Evolutionary conservation across 495 filamentous ascomycete species (phyloP), one percentile per base, ranked within the genome.

Genomic region (Lophium mytilinum): DNA sequence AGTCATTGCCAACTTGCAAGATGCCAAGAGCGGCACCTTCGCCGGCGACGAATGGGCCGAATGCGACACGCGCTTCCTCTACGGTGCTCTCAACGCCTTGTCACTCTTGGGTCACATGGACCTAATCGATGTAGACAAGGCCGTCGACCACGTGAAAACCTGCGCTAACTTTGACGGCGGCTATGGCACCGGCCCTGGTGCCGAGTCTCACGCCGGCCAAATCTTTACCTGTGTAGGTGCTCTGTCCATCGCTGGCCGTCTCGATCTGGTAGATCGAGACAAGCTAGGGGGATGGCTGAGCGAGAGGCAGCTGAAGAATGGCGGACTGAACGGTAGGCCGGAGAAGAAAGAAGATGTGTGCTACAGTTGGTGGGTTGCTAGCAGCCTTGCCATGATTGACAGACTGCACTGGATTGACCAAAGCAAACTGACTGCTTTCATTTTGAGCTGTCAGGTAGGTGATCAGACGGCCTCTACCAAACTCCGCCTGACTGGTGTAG

Each of bases 341-440:
- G 94, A 97, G 73, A 98, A 98, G 74, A 74, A 90, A 51, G 90
- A 92, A 69, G 94, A 98, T 73, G 90, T 95, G 7, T 98, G 93
- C 72, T 98, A 98, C 70, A 94, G 88, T 67, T 98, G 93, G 93
- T 98, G 93, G 93, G 93, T 96, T 21, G 70, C 86, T 53, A 87
- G 85, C 64, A 95, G 90, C 68, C 69, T 98, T 56, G 85, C 83
- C 21, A 96, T 96, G 82, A 87, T 97, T 57, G 88, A 80, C 50
- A 81, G 85, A 56, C 76, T 90, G 39, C 83, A 95, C 69, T 98
- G 93, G 93, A 91, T 98, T 63, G 86, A 96, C 73, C 76, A 78
- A 33, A 75, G 84, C 53, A 87, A 86, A 66, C 80, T 98, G 62
- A 74, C 82, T 50, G 66, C 69, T 35, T 98, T 92, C 71, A 95